A percentile compares a stretch with the other conserved stretches of the same genome.
These are phyloP conservation scores for Earliella scabrosa DNA, from an alignment of 1,284 basidiomycete species.

Conservation along the genomic window DNA sequence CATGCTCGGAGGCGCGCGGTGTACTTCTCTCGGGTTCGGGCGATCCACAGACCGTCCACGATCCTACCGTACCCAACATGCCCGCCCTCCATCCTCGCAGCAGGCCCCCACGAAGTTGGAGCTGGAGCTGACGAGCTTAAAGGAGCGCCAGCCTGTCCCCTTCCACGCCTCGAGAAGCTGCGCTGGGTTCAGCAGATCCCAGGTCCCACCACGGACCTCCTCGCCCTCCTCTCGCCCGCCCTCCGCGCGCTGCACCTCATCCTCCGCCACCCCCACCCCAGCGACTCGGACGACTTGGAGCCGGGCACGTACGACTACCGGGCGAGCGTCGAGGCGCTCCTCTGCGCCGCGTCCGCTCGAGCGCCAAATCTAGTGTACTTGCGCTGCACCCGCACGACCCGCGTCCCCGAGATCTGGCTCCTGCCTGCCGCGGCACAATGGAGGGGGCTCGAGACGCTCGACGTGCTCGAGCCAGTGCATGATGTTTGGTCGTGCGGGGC, in stretches of 20 bases:
- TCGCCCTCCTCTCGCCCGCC: neutral
- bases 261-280: neutral
- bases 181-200: slow-evolving; percentile 6
- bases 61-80: neutral
- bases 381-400: slow-evolving; percentile 3
- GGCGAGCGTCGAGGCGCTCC: slow-evolving; percentile 1
- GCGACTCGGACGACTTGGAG: neutral
- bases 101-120: too few species aligned
- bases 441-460: neutral
- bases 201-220: neutral
- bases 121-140: too few species aligned
- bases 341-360: neutral
- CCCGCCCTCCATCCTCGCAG: too few species aligned
- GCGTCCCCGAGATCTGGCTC: slow-evolving; percentile 6
- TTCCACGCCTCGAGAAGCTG: neutral
- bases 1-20: neutral
- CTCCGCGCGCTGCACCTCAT: slow-evolving; percentile 2
- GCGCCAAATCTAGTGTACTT: slow-evolving; percentile 4
- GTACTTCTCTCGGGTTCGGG: neutral
- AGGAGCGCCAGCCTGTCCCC: too few species aligned
- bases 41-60: neutral
- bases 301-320: neutral
- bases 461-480: slow-evolving; percentile 1
- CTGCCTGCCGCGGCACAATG: too few species aligned
- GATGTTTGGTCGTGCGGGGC: slow-evolving; percentile 1